A percentile compares a stretch with the other conserved stretches of the same genome.
phyloP scores from a whole-genome alignment of 192 early-diverging fungal species.

The Radiomyces spectabilis region DNA sequence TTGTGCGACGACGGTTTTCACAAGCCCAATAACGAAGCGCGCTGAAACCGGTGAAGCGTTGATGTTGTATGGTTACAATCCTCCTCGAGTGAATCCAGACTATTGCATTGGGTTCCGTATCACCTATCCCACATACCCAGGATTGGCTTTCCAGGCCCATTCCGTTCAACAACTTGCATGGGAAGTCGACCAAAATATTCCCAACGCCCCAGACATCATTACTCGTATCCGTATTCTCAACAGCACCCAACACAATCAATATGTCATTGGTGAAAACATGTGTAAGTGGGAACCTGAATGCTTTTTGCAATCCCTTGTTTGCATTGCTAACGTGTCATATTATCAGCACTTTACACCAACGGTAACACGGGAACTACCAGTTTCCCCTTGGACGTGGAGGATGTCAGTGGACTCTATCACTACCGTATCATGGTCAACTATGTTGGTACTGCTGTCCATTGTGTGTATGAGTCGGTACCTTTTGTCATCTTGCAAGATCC shows the following conservation, averaged over 20 bases:
- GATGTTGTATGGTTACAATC: constrained; percentile 24
- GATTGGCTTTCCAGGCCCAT: constrained; percentile 14
- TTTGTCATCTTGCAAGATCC: constrained; percentile 25
- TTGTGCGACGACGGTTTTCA: too few relatives aligned
- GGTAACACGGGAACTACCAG: constrained; percentile 9
- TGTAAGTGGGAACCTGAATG: constrained; percentile 4
- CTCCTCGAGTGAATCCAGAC: constrained; percentile 26
- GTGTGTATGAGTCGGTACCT: constrained; percentile 29
- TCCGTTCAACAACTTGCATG: constrained; percentile 20
- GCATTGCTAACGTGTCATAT: neutral
- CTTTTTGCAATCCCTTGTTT: neutral
- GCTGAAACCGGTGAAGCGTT: constrained; percentile 20
- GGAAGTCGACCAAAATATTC: constrained; percentile 22
- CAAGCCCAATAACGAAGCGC: neutral
- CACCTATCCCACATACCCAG: constrained; percentile 20
- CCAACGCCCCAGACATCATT: constrained; percentile 19
- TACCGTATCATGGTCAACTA: constrained; percentile 31
- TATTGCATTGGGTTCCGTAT: constrained; percentile 21
- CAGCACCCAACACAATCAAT: constrained; percentile 26
- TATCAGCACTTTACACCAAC: constrained; percentile 15
- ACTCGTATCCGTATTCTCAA: constrained; percentile 31
- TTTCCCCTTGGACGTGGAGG: constrained; percentile 14
- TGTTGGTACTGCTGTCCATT: constrained; percentile 14
- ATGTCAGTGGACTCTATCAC: constrained; percentile 23
- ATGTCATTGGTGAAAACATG: constrained; percentile 25